Percentiles rank a stretch among this genome's conserved stretches.
These are phyloP conservation scores for Phyllosticta paracitricarpa DNA, from an alignment of 2,329 filamentous ascomycete genomes.

Conservation along the genomic window DNA sequence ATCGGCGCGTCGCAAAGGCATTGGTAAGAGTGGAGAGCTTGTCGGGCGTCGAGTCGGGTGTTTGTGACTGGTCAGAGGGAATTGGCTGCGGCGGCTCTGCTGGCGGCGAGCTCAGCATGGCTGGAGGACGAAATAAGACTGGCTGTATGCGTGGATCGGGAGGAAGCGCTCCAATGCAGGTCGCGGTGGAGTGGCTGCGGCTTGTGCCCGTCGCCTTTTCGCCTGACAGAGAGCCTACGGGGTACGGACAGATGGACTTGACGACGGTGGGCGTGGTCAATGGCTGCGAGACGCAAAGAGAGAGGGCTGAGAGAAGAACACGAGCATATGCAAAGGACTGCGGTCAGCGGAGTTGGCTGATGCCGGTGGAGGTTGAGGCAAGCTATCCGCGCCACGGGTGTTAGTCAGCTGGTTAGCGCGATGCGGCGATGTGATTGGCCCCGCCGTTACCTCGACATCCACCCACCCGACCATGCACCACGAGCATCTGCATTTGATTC, in stretches of 20 bases:
- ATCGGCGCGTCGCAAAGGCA: slow-evolving; percentile 37
- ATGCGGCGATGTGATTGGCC: background rate
- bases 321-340: background rate
- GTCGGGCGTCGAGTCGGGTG: slow-evolving; percentile 11
- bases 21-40: slow-evolving; percentile 10
- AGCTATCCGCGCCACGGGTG: background rate
- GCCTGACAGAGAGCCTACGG: background rate
- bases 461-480: background rate
- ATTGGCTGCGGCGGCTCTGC: slow-evolving; percentile 1
- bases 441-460: background rate
- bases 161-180: background rate
- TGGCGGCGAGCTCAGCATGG: background rate
- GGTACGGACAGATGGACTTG: background rate
- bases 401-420: background rate
- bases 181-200: background rate
- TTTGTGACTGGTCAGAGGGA: slow-evolving; percentile 11
- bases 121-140: background rate
- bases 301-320: background rate
- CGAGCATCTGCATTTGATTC: background rate
- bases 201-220: background rate
- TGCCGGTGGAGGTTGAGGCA: background rate
- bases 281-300: background rate
- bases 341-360: background rate
- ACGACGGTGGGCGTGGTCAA: background rate
- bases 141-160: background rate